Base-by-base conservation (phyloP, 2,329 filamentous ascomycete species). In the Penicillium freii region DNA sequence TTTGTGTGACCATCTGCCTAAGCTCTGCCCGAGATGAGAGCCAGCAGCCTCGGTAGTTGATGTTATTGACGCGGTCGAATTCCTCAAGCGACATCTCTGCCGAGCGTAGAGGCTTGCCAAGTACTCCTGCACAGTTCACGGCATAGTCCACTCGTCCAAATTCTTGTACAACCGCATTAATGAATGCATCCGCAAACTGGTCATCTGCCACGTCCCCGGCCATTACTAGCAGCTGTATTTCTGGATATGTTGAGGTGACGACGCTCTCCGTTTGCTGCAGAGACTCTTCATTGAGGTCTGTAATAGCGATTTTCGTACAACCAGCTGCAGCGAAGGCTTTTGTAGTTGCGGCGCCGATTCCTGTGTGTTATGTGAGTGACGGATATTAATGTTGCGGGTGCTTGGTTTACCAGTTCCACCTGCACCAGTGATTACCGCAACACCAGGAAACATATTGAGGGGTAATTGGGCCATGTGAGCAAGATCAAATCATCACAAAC, bases 31-130 rank as follows among this genome's bases (percentile, higher is more conserved):
- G 69, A 0, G 79, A 80, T 3, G 71, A 77, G 7, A 83, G 68
- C 81, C 75, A 84, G 4, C 71, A 77, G 1, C 75, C 82, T 17
- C 77, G 77, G 62, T 84, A 84, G 61, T 86, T 86, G 64, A 85
- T 75, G 40, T 72, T 76, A 38, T 80, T 84, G 46, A 86, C 75
- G 8, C 72, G 72, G 55, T 86, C 82, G 45, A 85, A 86, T 10
- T 73, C 74, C 1, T 75, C 74, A 0, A 75, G 67, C 0, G 75
- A 66, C n/a, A 77, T 81, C 48, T 85, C 81, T 31, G 76, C 58
- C 2, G 70, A 70, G 25, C 68, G 66, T 21, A 61, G 40, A 3
- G 64, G 51, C 6, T 64, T 47, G 8, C 69, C 66, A 13, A 71
- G 47, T 63, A 85, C 76, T 0, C 83, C 83, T 0, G 83, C 83